Evolutionary conservation across 345 rosid genomes (phyloP).

Genomic region (Reutealis trisperma): DNA sequence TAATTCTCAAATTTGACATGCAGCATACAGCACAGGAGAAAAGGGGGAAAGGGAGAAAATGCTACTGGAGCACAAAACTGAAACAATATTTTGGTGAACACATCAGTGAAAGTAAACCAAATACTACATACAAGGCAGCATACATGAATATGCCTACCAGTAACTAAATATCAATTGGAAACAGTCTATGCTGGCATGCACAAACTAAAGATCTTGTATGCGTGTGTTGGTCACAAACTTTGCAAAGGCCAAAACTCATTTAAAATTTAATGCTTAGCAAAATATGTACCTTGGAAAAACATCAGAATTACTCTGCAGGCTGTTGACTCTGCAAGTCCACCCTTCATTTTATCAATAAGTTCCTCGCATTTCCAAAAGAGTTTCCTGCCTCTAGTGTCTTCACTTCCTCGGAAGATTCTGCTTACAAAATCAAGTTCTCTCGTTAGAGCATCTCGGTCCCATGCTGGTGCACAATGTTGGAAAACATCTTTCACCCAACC

Average conservation of each 20-base stretch:
- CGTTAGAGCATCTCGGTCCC: constrained; percentile 81
- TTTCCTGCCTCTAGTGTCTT: constrained; percentile 82
- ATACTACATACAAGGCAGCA: neutral
- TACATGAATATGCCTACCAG: neutral
- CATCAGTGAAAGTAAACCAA: neutral
- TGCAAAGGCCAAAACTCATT: neutral
- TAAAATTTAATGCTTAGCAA: neutral
- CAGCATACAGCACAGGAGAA: neutral
- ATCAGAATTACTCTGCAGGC: constrained; percentile 74
- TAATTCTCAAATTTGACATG: neutral
- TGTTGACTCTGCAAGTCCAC: constrained; percentile 64
- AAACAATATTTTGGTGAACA: neutral
- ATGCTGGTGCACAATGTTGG: constrained; percentile 88
- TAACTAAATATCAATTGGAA: neutral
- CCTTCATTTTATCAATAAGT: constrained; percentile 76
- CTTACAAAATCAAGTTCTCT: constrained; percentile 92
- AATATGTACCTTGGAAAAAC: constrained; percentile 79
- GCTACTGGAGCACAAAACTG: neutral
- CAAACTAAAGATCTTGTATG: neutral
- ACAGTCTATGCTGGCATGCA: neutral
- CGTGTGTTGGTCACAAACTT: neutral
- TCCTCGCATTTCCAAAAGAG: constrained; percentile 93
- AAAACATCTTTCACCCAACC: constrained; percentile 99
- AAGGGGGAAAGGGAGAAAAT: neutral
- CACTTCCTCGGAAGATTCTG: constrained; percentile 83